These are phyloP conservation scores for Ensete glaucum DNA, from an alignment of 176 grass and related monocot genomes.

Conservation along the genomic window DNA sequence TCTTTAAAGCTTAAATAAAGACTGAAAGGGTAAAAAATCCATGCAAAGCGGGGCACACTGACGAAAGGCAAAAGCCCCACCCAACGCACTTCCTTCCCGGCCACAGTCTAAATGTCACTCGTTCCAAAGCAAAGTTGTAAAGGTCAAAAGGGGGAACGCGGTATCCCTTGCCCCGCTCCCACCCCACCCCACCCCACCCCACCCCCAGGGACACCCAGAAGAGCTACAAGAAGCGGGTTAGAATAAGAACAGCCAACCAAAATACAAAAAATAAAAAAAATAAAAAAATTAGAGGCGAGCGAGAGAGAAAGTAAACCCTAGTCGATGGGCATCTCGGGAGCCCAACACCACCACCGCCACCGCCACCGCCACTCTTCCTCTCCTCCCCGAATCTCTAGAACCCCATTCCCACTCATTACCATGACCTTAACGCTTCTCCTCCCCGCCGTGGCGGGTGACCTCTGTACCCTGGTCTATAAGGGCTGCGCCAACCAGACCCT, in stretches of 20 bases:
- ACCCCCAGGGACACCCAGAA: no score
- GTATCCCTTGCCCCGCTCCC: no score
- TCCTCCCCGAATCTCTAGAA: neutral
- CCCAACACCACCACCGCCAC: neutral
- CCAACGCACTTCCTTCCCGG: no score
- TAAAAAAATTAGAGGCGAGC: no score
- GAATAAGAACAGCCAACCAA: neutral
- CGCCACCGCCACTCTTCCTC: neutral
- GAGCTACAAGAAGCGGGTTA: neutral
- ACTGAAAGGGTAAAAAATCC: no score
- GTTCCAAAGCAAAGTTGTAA: neutral
- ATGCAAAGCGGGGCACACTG: no score
- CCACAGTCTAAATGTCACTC: neutral
- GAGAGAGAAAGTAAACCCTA: neutral
- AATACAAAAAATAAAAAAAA: no score
- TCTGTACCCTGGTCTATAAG: conserved; percentile 75
- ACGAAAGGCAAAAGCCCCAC: no score
- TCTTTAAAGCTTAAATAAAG: no score
- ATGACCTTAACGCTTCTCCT: neutral
- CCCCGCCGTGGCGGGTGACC: conserved; percentile 28
- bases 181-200: no score
- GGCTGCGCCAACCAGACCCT: conserved; percentile 91
- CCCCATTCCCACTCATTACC: neutral
- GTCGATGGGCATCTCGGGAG: conserved; percentile 1
- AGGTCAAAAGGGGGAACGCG: no score